Evolutionary conservation across 2,329 filamentous ascomycete genomes (phyloP), one percentile per base, ranked within the genome.

Genomic region (Epichloe sibirici): DNA sequence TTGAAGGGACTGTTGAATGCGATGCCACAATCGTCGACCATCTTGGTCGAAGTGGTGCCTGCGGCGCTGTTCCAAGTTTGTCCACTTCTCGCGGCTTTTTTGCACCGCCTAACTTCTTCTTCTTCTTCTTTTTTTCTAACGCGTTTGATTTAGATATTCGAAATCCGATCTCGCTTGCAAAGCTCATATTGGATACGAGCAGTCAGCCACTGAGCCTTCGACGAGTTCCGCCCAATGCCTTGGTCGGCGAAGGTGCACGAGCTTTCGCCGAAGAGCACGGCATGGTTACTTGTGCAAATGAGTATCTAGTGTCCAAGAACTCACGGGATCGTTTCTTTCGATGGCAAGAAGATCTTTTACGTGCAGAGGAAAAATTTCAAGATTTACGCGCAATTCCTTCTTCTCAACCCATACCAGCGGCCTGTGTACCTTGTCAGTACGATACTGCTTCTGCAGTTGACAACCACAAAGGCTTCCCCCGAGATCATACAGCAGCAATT

Each of bases 11-110:
- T 1, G 93, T 97, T 12, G 93, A 98, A 67, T 94, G 90, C 60
- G 93, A 98, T 72, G 93, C 93, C 52, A 90, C 89, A 0, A 80
- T 98, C 51, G 86, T 98, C 42, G 90, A 98, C 63, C 87, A 97
- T 65, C 74, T 85, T 49, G 93, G 94, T 43, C 83, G 90, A 57
- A 97, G 91, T 66, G 93, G 93, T 59, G 93, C 90, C 43, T 94
- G 89, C 58, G 94, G 93, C 58, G 91, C 93, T 44, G 88, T 93
- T 44, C 80, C 88, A 56, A 86, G 91, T 96, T 73, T 66, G 88
- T 77, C 37, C 37, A 49, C 28, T 39, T 13, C 17, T 42, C 7
- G 2, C 23, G 8, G 21, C 31, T 31, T 31, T 31, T 31, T 8
- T 31, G 31, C 31, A 31, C 8, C 31, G 7, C 31, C 31, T 11